Percentiles rank a stretch among this genome's conserved stretches.
Evolutionary conservation across 176 grass and related monocot genomes (phyloP).

Genomic region (Luzula sylvatica): DNA sequence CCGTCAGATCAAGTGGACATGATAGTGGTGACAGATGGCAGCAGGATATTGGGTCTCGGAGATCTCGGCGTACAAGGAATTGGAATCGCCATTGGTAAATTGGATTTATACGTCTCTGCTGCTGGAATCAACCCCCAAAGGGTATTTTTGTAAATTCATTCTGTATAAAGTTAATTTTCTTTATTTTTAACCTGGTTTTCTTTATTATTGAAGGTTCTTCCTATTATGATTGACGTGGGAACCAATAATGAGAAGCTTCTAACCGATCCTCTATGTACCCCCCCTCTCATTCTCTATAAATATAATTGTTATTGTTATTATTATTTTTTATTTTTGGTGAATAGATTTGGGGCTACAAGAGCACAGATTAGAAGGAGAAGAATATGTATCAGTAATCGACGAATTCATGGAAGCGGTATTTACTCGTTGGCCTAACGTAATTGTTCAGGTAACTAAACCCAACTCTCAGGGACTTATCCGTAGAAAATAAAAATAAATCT

Average conservation of each 20-base stretch:
- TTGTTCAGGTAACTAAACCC: conserved; percentile 67
- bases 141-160: conserved; percentile 28
- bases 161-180: conserved; percentile 4
- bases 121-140: conserved; percentile 99
- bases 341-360: conserved; percentile 76
- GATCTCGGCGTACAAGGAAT: conserved; percentile 99
- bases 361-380: conserved; percentile 89
- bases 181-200: conserved; percentile 5
- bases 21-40: conserved; percentile 99
- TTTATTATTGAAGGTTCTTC: conserved; percentile 66
- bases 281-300: conserved; percentile 23
- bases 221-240: conserved; percentile 99
- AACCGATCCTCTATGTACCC: conserved; percentile 89
- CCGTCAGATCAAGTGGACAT: conserved; percentile 99
- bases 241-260: conserved; percentile 93
- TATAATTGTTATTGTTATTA: conserved; percentile 17
- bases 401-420: conserved; percentile 99
- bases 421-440: conserved; percentile 94
- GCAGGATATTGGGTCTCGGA: conserved; percentile 95
- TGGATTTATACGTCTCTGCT: conserved; percentile 95
- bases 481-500: not conserved
- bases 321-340: conserved; percentile 23
- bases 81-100: conserved; percentile 84
- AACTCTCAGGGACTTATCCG: not conserved
- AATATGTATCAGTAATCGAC: conserved; percentile 88